Base-by-base conservation (phyloP, 345 rosid species). In the Stellera chamaejasme region DNA sequence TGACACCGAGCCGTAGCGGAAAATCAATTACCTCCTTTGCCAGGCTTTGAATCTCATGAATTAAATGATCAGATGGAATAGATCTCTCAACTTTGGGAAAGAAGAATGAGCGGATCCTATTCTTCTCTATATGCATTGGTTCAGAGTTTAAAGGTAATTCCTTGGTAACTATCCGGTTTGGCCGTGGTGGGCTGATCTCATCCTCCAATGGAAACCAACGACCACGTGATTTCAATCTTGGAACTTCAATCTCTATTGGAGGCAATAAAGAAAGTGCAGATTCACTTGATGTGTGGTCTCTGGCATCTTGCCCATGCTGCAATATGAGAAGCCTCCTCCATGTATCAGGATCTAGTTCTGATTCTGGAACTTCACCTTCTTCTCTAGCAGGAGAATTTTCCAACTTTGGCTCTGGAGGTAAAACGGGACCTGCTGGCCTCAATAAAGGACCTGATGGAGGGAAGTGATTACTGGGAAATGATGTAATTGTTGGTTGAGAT, bases 351-450 rank as follows among this genome's bases (percentile, higher is more conserved):
- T 94, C 99, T 69, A 94, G 66, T 71, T 94, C 99, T 54, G 99
- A 90, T 76, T 87, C 97, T 43, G 95, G 97, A 49, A 90, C 96
- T 77, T 94, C 99, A 46, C 99, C 99, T 72, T 94, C 99, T 79
- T 90, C 99, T 69, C 97, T 82, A 50, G 87, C 96, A 47, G 96
- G 99, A 65, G 99, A 94, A 75, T 72, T 77, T 62, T 82, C 96
- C 81, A 85, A 70, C 74, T 77, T 87, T 65, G 76, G 75, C 62
- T 94, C 97, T 52, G 81, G 64, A 50, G 74, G 71, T 53, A 52
- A 61, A 66, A 74, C 76, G 62, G 76, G 80, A 75, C 76, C 83
- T 69, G 80, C 51, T 44, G 83, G 83, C 64, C 82, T 87, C 69
- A 75, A 69, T 63, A 72, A 54, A 27, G 84, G 58, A 63, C 88